A percentile compares a stretch with the other conserved stretches of the same genome.
Conservation (phyloP, 2,329 filamentous ascomycete species). For the Elsinoe ampelina region DNA sequence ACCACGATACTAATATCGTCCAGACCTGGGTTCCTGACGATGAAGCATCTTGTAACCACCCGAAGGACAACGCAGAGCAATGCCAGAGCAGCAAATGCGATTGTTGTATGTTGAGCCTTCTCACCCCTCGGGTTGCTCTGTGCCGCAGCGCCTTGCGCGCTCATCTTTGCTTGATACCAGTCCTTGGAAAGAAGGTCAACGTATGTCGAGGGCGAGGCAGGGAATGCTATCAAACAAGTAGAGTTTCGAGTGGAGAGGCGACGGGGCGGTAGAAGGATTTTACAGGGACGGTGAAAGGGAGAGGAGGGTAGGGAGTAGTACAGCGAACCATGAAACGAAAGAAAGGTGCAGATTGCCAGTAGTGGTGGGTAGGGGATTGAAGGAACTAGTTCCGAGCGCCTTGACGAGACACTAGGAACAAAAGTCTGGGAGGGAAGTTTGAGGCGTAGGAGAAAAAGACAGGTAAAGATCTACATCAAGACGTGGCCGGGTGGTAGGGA, state of each 20-base stretch:
- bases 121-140: conserved; percentile 1
- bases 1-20: conserved; percentile 2
- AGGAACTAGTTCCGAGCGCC: conserved; percentile 6
- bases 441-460: background rate
- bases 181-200: background rate
- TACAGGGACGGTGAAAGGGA: background rate
- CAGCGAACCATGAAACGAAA: conserved; percentile 5
- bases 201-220: background rate
- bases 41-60: conserved; percentile 6
- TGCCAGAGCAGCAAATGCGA: background rate
- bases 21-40: conserved; percentile 9
- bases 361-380: background rate
- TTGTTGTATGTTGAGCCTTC: background rate
- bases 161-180: background rate
- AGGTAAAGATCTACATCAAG: conserved; percentile 5
- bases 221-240: background rate
- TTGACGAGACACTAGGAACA: background rate
- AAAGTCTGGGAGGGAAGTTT: background rate
- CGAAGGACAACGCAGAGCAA: background rate
- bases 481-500: background rate
- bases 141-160: conserved; percentile 4
- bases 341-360: conserved; percentile 2
- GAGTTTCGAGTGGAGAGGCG: background rate
- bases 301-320: background rate
- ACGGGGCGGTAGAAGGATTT: conserved; percentile 7